Base-by-base conservation (phyloP, 2,329 filamentous ascomycete species). In the Endocalyx cinctus region DNA sequence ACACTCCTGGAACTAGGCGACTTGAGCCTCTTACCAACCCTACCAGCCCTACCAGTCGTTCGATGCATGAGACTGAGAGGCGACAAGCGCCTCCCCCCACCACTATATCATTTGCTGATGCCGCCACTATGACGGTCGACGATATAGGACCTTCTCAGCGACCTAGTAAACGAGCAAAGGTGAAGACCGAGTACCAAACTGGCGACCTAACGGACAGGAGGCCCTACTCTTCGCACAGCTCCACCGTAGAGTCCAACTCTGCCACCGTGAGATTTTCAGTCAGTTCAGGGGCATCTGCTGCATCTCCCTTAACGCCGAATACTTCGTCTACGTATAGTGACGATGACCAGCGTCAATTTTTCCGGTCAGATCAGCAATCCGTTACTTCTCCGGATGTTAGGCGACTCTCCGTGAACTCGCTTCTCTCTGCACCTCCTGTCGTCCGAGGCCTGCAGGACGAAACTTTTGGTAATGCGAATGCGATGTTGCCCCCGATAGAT, bases 341-440 rank as follows among this genome's bases (percentile, higher is more conserved):
- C 12, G 60, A 61, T 29, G 59, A 60, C 18, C 42, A 48, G 18
- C 46, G 50, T 10, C 43, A 52, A 34, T 37, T 39, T 17, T 33
- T 42, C 25, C 37, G 50, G 19, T 35, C 35, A 5, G 39, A 48
- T 11, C 29, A 43, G 17, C 45, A 49, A 28, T 35, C 42, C 29
- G 31, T 32, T 17, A 20, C 37, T 16, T 51, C 50, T 12, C 46
- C 54, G 15, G 43, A 43, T 4, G 45, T 54, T 28, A 54, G 53
- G 31, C 54, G 77, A 12, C 62, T 85, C 15, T 83, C 80, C 7
- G 79, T 86, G 19, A 77, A 75, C 46, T 84, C 79, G 10, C 58
- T 86, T 6, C 60, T 86, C 5, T 72, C 72, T 3, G 67, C 72
- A 12, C 65, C 72, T 13, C 60, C 68, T 1, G 62, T 64, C 6